Base-by-base conservation (phyloP, 1,284 basidiomycete species). In the Fomitopsis schrenkii region DNA sequence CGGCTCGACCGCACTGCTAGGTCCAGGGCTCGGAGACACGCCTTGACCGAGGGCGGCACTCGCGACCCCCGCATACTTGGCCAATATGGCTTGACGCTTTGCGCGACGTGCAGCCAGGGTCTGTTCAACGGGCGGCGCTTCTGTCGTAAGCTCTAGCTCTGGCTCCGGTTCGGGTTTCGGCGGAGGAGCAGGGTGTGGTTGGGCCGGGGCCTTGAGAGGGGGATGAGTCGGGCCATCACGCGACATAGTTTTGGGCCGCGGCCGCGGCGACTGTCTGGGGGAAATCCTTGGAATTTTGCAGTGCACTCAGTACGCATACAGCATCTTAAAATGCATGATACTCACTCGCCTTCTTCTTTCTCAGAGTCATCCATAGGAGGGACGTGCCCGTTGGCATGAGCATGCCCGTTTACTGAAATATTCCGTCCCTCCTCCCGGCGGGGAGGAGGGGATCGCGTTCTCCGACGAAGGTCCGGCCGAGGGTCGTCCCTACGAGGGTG, bases 21-120 rank as follows among this genome's bases (percentile, higher is more conserved):
- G 81, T 72, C 81, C 83, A 53, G 83, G 83, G 67, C 83, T 84
- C 30, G 81, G 78, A 62, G 83, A 85, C 64, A 77, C 74, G 55
- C 76, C 74, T 58, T 74, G 72, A 54, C 64, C 70, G 42, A 55
- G 45, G 19, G 36, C 60, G 22, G 61, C 52, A 67, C 81, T 84
- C 59, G 79, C 70, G 46, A 79, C 73, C 22, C 83, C 83, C 9
- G 79, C 71, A 75, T 95, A 92, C 75, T 93, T 95, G 60, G 93
- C 93, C 62, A 94, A 78, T 59, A 97, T 95, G 26, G 91, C 94
- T 66, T 88, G 87, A 44, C 94, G 86, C 67, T 86, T 90, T 30
- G 89, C 88, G 36, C 90, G 83, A n/a, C 93, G 83, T 60, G 87
- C 90, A 48, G 90, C 93, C 26, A 95, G 78, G 4, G 88, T 77